phyloP scores from a whole-genome alignment of 805 yeast genomes.

The Kazachstania bromeliacearum region DNA sequence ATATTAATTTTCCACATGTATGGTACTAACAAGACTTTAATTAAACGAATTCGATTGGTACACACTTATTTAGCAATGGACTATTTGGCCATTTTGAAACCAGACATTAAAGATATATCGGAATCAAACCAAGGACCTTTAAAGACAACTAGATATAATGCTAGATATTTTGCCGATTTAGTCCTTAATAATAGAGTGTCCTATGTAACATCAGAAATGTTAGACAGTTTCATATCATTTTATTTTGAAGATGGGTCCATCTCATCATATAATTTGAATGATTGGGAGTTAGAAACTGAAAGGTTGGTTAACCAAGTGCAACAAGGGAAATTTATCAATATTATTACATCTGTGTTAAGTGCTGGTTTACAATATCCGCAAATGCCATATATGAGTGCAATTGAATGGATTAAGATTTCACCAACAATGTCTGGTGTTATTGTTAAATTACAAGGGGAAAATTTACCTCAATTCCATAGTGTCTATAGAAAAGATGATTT shows the following conservation, averaged over 20 bases:
- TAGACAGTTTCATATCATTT: constrained; percentile 21
- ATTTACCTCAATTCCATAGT: constrained; percentile 15
- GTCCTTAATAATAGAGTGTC: constrained; percentile 13
- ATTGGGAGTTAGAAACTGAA: constrained; percentile 23
- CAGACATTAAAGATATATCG: constrained; percentile 4
- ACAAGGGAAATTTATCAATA: constrained; percentile 19
- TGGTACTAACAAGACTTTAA: constrained; percentile 18
- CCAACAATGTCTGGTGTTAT: constrained; percentile 28
- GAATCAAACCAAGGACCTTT: constrained; percentile 5
- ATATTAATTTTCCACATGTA: constrained; percentile 18
- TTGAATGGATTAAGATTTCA: constrained; percentile 27
- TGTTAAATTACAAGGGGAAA: constrained; percentile 12
- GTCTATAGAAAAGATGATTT: constrained; percentile 11
- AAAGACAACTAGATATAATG: constrained; percentile 15
- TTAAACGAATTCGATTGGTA: constrained; percentile 20
- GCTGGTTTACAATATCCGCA: constrained; percentile 22
- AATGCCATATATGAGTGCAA: constrained; percentile 14
- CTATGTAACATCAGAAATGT: constrained; percentile 20
- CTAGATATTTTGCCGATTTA: constrained; percentile 10
- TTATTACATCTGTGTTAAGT: constrained; percentile 25
- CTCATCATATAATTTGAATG: constrained; percentile 17
- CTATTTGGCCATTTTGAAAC: constrained; percentile 13
- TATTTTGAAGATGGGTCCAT: constrained; percentile 20
- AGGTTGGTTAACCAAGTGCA: constrained; percentile 14
- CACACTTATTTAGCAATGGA: constrained; percentile 16